A percentile compares a stretch with the other conserved stretches of the same genome.
phyloP scores from a whole-genome alignment of 495 filamentous ascomycete genomes.

The Cryomyces minteri region DNA sequence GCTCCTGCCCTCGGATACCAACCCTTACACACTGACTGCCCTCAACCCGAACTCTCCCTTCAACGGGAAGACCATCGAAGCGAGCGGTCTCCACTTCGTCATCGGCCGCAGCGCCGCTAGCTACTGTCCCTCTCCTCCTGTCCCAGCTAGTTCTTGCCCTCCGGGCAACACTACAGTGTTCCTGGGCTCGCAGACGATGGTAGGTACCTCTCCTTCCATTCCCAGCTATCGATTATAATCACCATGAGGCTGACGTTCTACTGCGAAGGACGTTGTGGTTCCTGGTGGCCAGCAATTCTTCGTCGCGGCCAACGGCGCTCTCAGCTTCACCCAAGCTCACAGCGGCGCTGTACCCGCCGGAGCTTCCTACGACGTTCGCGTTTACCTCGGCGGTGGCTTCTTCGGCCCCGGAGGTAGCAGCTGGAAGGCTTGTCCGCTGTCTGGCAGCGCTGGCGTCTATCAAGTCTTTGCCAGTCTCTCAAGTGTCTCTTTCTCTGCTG shows the following conservation, averaged over 20 bases:
- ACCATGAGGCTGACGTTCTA: conserved; percentile 1
- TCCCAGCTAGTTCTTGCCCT: neutral
- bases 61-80: conserved; percentile 3
- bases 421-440: neutral
- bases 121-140: conserved; percentile 5
- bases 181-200: neutral
- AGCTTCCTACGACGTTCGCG: neutral
- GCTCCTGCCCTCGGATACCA: neutral
- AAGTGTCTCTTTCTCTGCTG: neutral
- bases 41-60: conserved; percentile 3
- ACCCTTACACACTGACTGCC: neutral
- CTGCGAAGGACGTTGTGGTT: conserved; percentile 4
- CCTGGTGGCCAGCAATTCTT: conserved; percentile 11
- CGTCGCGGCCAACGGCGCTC: conserved; percentile 8
- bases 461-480: conserved; percentile 1
- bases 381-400: neutral
- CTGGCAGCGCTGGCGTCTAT: neutral
- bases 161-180: neutral
- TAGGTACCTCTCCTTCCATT: neutral
- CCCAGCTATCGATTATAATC: neutral
- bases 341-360: neutral
- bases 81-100: neutral
- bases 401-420: neutral
- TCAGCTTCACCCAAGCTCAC: conserved; percentile 6
- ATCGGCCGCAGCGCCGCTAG: conserved; percentile 3